Percentiles rank a stretch among this genome's conserved stretches.
These are phyloP conservation scores for Amanita pallidorosea DNA, from an alignment of 768 basidiomycete species.

Conservation along the genomic window DNA sequence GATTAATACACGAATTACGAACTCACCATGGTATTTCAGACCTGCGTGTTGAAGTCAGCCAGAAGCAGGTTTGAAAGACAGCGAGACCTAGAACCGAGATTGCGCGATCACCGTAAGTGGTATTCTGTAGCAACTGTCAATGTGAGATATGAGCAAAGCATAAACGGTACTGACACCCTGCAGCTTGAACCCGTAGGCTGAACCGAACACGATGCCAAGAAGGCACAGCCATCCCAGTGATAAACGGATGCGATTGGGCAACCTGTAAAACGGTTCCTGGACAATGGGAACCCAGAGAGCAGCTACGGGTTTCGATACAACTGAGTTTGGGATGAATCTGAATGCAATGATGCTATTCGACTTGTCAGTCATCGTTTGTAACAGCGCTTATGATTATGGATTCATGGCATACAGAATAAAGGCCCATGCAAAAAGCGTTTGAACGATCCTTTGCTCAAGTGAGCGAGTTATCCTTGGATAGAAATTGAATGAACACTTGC, in stretches of 20 bases:
- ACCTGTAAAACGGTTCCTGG: constrained; percentile 54
- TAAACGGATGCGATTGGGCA: constrained; percentile 42
- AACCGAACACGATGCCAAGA: constrained; percentile 71
- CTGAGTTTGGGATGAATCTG: constrained; percentile 69
- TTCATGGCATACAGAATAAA: constrained; percentile 50
- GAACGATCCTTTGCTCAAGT: constrained; percentile 48
- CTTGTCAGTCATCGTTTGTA: constrained; percentile 2
- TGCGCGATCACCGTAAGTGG: constrained; percentile 68
- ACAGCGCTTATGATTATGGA: background rate
- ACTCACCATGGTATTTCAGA: constrained; percentile 61
- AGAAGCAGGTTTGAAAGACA: constrained; percentile 74
- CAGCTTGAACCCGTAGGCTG: constrained; percentile 74
- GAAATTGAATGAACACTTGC: constrained; percentile 26
- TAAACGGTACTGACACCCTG: constrained; percentile 28
- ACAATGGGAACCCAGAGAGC: constrained; percentile 62
- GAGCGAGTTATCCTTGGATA: background rate
- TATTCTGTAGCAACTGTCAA: constrained; percentile 17
- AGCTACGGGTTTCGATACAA: constrained; percentile 60
- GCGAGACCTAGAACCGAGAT: constrained; percentile 75
- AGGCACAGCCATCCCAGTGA: constrained; percentile 68
- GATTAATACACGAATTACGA: background rate
- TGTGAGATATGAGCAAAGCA: constrained; percentile 8
- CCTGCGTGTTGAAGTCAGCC: constrained; percentile 50
- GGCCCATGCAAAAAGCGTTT: constrained; percentile 75
- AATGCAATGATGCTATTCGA: constrained; percentile 59